These are phyloP conservation scores for Dipodascopsis uninucleata DNA, from an alignment of 805 yeast genomes.

Conservation along the genomic window DNA sequence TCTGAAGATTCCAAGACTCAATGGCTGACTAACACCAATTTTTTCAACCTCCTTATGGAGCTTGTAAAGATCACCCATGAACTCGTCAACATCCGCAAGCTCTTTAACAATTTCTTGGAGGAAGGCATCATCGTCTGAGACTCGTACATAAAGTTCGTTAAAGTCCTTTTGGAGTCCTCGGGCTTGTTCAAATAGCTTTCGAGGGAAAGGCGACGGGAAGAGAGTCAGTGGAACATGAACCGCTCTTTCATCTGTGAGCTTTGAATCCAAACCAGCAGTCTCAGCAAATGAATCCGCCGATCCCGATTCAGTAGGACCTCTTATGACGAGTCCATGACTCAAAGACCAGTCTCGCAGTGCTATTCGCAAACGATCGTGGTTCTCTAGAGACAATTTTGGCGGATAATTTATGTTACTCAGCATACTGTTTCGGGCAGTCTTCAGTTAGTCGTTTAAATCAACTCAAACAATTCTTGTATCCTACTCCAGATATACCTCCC, in stretches of 20 bases:
- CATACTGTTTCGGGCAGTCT: too few relatives aligned
- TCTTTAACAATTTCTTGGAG: slow-evolving; percentile 52
- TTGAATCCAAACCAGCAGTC: too few relatives aligned
- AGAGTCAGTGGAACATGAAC: slow-evolving; percentile 81
- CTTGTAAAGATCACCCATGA: slow-evolving; percentile 75
- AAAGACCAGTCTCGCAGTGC: slow-evolving; percentile 28
- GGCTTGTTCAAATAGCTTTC: slow-evolving; percentile 61
- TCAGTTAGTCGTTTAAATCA: too few relatives aligned
- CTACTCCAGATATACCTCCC: too few relatives aligned
- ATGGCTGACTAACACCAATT: slow-evolving; percentile 58
- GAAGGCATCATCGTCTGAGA: slow-evolving; percentile 62
- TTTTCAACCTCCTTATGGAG: slow-evolving; percentile 44
- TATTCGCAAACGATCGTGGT: slow-evolving; percentile 1
- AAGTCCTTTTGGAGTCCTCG: slow-evolving; percentile 59
- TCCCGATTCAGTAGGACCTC: slow-evolving; percentile 6
- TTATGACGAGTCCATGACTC: slow-evolving; percentile 29
- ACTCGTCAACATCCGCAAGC: slow-evolving; percentile 56
- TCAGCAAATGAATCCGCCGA: slow-evolving; percentile 51
- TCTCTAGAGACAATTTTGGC: slow-evolving; percentile 11
- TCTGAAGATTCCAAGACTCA: slow-evolving; percentile 80
- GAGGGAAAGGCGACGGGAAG: slow-evolving; percentile 86
- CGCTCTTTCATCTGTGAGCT: slow-evolving; percentile 44
- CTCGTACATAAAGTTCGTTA: slow-evolving; percentile 69
- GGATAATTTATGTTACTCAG: slow-evolving; percentile 12
- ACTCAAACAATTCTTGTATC: too few relatives aligned